Evolutionary conservation across 345 rosid species (phyloP).

Genomic region (Eucalyptus rudis): DNA sequence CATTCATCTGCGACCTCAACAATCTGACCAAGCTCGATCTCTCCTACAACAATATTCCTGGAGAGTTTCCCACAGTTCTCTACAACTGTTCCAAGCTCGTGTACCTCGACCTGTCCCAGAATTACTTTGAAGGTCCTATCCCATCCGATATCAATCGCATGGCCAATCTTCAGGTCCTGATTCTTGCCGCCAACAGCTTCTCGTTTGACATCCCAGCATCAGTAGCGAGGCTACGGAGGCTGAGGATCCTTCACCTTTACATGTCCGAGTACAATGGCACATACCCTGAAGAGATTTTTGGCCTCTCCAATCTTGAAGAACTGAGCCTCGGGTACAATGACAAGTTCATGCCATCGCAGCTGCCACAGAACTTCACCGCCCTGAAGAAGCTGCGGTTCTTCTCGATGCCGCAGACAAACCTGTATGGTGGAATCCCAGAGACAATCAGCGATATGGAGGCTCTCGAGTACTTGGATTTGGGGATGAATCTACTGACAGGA

Average conservation of each 20-base stretch:
- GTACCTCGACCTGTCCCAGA: neutral
- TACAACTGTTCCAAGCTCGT: fast-evolving
- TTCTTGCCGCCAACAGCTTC: neutral
- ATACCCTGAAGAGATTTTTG: neutral
- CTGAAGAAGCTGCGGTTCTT: conserved; percentile 22
- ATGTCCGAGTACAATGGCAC: neutral
- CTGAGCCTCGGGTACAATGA: fast-evolving
- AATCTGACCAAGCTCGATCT: neutral
- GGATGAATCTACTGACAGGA: conserved; percentile 5
- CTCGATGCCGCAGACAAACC: conserved; percentile 9
- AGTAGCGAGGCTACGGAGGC: fast-evolving
- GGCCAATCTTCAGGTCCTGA: neutral
- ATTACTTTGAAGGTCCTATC: neutral
- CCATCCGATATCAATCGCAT: fast-evolving
- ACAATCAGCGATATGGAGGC: conserved; percentile 18
- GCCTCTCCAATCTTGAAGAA: neutral
- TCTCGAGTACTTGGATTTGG: conserved; percentile 30
- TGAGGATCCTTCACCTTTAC: neutral
- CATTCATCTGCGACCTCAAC: conserved; percentile 4
- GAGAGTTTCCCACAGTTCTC: conserved; percentile 14
- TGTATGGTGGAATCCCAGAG: neutral
- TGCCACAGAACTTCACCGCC: conserved; percentile 15
- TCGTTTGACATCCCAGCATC: neutral
- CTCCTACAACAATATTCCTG: conserved; percentile 11
- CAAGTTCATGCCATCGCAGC: neutral